Conservation (phyloP, 805 yeast genomes). For the Scheffersomyces spartinae region DNA sequence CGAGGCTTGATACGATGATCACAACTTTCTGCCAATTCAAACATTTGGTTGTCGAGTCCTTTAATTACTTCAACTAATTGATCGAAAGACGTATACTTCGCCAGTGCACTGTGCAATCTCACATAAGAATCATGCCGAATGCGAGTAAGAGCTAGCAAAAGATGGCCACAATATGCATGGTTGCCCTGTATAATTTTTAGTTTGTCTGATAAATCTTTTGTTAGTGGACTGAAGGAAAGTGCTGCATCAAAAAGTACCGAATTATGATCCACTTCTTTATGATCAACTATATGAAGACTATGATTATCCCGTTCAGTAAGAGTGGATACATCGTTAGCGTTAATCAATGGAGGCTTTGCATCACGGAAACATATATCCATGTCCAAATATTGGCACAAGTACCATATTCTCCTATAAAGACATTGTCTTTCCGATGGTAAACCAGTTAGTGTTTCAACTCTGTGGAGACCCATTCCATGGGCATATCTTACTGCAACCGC, state of each 20-base stretch:
- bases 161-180: constrained; percentile 2
- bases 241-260: background rate
- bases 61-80: constrained; percentile 12
- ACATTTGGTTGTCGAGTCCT: constrained; percentile 18
- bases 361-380: constrained; percentile 25
- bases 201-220: too few species aligned
- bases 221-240: too few species aligned
- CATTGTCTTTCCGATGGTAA: constrained; percentile 11
- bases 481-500: constrained; percentile 27
- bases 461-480: constrained; percentile 30
- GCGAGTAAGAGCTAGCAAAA: constrained; percentile 10
- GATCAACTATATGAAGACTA: background rate
- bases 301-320: constrained; percentile 13
- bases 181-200: too few species aligned
- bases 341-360: constrained; percentile 30
- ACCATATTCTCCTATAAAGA: constrained; percentile 21
- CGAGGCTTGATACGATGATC: constrained; percentile 13
- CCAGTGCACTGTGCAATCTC: constrained; percentile 19
- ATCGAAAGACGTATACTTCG: constrained; percentile 9
- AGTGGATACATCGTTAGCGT: constrained; percentile 19
- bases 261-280: background rate
- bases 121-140: constrained; percentile 19
- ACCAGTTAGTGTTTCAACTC: constrained; percentile 16
- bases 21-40: constrained; percentile 10
- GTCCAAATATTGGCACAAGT: constrained; percentile 24